Evolutionary conservation across 164 flowering plant genomes (phyloP), one percentile per base, ranked within the genome.

Genomic region (Litsea cubeba): DNA sequence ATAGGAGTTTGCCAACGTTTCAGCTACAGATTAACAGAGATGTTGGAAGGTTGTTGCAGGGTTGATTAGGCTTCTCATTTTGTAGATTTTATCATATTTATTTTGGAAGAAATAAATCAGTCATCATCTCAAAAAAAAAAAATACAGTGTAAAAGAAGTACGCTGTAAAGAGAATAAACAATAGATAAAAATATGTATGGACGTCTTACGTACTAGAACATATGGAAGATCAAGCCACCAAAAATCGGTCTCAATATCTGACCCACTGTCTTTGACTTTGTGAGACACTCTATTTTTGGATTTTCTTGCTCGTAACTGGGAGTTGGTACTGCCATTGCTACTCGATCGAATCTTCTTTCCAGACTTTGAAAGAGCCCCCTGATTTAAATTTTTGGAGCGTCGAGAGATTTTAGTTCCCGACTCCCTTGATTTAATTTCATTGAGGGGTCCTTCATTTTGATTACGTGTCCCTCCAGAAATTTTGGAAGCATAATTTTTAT

Each of bases 221-320:
- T 84, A 89, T 67, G 90, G 94, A 81, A 94, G 94, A 58, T 78
- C 83, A 74, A 71, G 57, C 98, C 95, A 90, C 98, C 96, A 91
- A 14, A 63, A 40, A 60, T 81, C 82, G 67, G 67, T 76, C 74
- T 70, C 73, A 62, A 12, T 51, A 20, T 70, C 79, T 62, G 79
- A 58, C 75, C 66, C 69, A 49, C 70, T 74, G 51, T 71, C 72
- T 72, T 67, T 66, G 35, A 51, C 49, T 50, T 75, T 81, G 63
- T 67, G 70, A 57, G 67, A 72, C 35, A 50, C 20, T 25, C 70
- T 66, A 76, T 76, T 23, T 72, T 70, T 73, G 73, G 50, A 78
- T 68, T 70, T 75, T 70, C 76, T 72, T 24, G 63, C 57, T 68
- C 54, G 70, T 64, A 32, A 51, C 62, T 7, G 63, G n/a, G 12